Conservation (phyloP, 202 grass and related monocot genomes). For the Setaria viridis region DNA sequence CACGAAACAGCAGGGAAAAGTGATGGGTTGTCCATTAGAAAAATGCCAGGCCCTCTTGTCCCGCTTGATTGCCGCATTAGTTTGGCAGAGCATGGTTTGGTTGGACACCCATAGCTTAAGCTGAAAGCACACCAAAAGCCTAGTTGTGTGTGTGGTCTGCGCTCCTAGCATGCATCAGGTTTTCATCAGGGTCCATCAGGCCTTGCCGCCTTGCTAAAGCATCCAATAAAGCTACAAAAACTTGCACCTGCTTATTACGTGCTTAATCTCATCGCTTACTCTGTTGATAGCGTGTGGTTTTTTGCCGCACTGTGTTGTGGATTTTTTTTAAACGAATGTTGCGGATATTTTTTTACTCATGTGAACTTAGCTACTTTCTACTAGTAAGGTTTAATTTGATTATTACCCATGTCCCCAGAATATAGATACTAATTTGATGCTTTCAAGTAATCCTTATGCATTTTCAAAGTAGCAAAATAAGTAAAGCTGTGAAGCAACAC, state of each 20-base stretch:
- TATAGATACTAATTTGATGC: not conserved
- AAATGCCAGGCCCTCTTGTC: not conserved
- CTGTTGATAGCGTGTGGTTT: too few species aligned
- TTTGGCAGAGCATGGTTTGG: not conserved
- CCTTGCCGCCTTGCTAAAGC: too few species aligned
- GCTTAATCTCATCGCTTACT: too few species aligned
- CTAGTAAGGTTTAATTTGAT: not conserved
- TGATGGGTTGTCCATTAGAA: not conserved
- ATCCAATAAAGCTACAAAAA: not conserved
- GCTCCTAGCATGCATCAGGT: not conserved
- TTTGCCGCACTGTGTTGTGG: too few species aligned
- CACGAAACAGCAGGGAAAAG: conserved; percentile 10
- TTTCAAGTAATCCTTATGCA: not conserved
- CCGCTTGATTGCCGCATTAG: not conserved
- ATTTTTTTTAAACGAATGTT: too few species aligned
- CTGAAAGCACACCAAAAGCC: not conserved
- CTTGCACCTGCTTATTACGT: too few species aligned
- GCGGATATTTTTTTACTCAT: not conserved
- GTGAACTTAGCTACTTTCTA: not conserved
- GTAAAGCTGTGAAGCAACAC: not conserved
- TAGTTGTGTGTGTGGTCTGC: not conserved
- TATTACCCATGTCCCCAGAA: not conserved
- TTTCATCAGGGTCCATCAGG: not conserved
- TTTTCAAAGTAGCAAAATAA: not conserved
- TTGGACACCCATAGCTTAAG: not conserved